These are phyloP conservation scores for Panicum miliaceum DNA, from an alignment of 176 grass and related monocot genomes.

Conservation along the genomic window DNA sequence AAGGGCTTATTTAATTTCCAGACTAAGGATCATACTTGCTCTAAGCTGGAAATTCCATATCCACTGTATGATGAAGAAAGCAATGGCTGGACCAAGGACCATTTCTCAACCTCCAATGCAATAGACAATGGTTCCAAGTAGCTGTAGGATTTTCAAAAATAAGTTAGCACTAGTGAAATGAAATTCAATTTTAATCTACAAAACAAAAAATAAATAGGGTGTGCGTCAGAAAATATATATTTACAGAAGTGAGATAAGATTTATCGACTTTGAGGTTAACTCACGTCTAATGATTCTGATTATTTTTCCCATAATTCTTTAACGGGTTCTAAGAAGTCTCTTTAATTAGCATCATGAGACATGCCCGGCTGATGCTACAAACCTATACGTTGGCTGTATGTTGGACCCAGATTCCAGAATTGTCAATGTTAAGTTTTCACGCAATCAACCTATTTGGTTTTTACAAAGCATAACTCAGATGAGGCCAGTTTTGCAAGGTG, in stretches of 20 bases:
- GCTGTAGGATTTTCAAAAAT: slow-evolving; percentile 50
- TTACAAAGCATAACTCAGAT: not conserved
- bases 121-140: slow-evolving; percentile 93
- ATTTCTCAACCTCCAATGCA: slow-evolving; percentile 87
- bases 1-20: not conserved
- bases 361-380: not conserved
- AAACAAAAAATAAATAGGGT: not conserved
- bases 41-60: slow-evolving; percentile 96
- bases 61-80: slow-evolving; percentile 97
- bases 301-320: not conserved
- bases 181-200: not conserved
- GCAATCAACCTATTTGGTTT: not conserved
- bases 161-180: slow-evolving; percentile 20
- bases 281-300: not conserved
- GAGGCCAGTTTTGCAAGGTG: slow-evolving; percentile 8
- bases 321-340: not conserved
- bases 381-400: slow-evolving; percentile 20
- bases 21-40: slow-evolving; percentile 70
- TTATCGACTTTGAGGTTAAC: not conserved
- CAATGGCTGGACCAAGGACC: slow-evolving; percentile 94
- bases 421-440: not conserved
- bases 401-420: not conserved
- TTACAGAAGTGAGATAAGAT: not conserved
- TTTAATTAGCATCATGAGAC: slow-evolving; percentile 1
- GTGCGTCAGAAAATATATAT: not conserved